These are phyloP conservation scores for Brassica nigra DNA, from an alignment of 345 rosid genomes.

Conservation along the genomic window DNA sequence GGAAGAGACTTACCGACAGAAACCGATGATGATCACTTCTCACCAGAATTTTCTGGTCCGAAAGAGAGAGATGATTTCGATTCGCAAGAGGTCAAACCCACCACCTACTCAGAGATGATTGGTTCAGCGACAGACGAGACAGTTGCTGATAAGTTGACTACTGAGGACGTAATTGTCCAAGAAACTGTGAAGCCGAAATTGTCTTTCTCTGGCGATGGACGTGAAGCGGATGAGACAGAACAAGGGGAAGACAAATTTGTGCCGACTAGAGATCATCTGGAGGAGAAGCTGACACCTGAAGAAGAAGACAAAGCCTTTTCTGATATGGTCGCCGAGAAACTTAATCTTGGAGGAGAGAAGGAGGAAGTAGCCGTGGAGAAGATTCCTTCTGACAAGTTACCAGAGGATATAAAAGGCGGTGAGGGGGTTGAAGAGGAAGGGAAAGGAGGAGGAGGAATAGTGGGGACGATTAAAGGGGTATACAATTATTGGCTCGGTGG, in stretches of 20 bases:
- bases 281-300: slow-evolving; percentile 63
- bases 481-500: slow-evolving; percentile 57
- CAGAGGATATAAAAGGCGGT: slow-evolving; percentile 38
- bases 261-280: slow-evolving; percentile 46
- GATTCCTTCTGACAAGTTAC: slow-evolving; percentile 13
- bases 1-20: slow-evolving; percentile 22
- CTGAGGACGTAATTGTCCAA: slow-evolving; percentile 34
- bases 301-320: slow-evolving; percentile 71
- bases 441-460: slow-evolving; percentile 39
- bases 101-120: slow-evolving; percentile 44
- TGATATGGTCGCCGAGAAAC: slow-evolving; percentile 51
- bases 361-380: slow-evolving; percentile 42
- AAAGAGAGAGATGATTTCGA: slow-evolving; percentile 6
- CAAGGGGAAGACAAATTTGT: slow-evolving; percentile 43
- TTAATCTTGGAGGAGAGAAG: slow-evolving; percentile 38
- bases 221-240: slow-evolving; percentile 13
- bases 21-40: slow-evolving; percentile 55
- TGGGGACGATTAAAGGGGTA: slow-evolving; percentile 55
- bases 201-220: slow-evolving; percentile 28
- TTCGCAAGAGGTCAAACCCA: slow-evolving; percentile 30
- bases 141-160: not conserved
- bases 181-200: slow-evolving; percentile 42
- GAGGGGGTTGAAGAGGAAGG: slow-evolving; percentile 29
- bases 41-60: slow-evolving; percentile 40
- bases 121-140: slow-evolving; percentile 41